A percentile compares a stretch with the other conserved stretches of the same genome.
These are phyloP conservation scores for Oenanthe javanica DNA, from an alignment of 140 eudicot genomes.

Conservation along the genomic window DNA sequence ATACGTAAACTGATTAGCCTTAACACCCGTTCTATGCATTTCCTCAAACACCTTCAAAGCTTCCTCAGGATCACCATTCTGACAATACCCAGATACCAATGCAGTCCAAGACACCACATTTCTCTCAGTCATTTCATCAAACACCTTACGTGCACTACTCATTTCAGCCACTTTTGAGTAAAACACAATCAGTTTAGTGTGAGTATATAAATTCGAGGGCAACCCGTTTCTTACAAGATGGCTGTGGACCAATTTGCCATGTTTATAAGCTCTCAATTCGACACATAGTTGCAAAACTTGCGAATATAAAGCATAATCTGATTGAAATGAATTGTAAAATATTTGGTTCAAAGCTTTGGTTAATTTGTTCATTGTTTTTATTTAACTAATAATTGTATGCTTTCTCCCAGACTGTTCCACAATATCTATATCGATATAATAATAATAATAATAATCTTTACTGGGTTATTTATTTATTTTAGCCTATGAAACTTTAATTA, in stretches of 20 bases:
- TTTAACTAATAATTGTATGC: background rate
- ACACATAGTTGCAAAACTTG: slow-evolving; percentile 44
- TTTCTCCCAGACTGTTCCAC: no score
- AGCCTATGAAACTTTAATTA: no score
- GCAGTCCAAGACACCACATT: slow-evolving; percentile 70
- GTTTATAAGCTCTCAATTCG: slow-evolving; percentile 27
- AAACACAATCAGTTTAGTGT: slow-evolving; percentile 41
- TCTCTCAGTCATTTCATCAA: slow-evolving; percentile 53
- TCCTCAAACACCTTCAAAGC: slow-evolving; percentile 40
- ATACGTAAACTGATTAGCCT: slow-evolving; percentile 56
- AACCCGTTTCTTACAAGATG: slow-evolving; percentile 39
- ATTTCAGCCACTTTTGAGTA: slow-evolving; percentile 44
- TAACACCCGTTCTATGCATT: slow-evolving; percentile 48
- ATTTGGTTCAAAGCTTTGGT: background rate
- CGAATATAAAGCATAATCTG: slow-evolving; percentile 34
- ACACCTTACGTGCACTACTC: slow-evolving; percentile 41
- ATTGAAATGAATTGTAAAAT: slow-evolving; percentile 23
- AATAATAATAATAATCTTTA: no score
- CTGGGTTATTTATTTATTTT: background rate
- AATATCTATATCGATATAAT: no score
- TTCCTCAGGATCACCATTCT: slow-evolving; percentile 32
- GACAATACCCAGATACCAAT: slow-evolving; percentile 58
- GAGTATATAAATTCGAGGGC: slow-evolving; percentile 21
- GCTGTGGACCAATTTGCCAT: slow-evolving; percentile 39
- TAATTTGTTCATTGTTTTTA: background rate